Evolutionary conservation across 352 stramenopile genomes (phyloP).

Genomic region (Pythium rishiriense): DNA sequence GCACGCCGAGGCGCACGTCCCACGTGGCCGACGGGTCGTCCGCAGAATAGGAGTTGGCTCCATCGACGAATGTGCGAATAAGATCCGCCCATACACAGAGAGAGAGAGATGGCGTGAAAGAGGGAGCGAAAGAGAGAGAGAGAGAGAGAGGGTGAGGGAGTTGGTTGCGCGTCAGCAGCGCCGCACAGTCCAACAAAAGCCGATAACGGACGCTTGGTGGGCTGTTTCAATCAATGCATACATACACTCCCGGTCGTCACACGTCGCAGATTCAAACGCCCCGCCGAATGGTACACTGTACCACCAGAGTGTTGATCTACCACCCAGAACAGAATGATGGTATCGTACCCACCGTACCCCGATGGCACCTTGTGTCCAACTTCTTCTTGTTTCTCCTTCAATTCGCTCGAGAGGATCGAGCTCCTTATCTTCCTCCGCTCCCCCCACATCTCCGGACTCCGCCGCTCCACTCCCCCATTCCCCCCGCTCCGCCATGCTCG

Average conservation of each 20-base stretch:
- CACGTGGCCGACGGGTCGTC: no score
- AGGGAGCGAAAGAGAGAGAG: no score
- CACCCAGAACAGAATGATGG: conserved; percentile 14
- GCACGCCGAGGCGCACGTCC: no score
- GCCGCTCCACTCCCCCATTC: neutral
- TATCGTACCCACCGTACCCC: conserved; percentile 1
- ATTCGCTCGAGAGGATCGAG: no score
- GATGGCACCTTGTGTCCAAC: neutral
- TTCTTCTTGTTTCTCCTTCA: neutral
- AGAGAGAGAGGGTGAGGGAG: no score
- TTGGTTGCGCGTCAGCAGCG: no score
- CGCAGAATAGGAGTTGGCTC: no score
- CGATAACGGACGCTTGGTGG: neutral
- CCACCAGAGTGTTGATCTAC: neutral
- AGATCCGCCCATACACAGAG: no score
- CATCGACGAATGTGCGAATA: no score
- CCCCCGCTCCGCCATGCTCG: conserved; percentile 46
- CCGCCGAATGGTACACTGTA: conserved; percentile 18
- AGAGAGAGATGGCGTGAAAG: no score
- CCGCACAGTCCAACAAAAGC: no score
- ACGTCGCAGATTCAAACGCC: neutral
- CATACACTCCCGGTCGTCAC: neutral
- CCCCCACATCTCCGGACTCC: no score
- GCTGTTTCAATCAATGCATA: neutral
- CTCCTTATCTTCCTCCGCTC: neutral